phyloP scores from a whole-genome alignment of 2,329 filamentous ascomycete genomes.

The Xylariaceae sp. region DNA sequence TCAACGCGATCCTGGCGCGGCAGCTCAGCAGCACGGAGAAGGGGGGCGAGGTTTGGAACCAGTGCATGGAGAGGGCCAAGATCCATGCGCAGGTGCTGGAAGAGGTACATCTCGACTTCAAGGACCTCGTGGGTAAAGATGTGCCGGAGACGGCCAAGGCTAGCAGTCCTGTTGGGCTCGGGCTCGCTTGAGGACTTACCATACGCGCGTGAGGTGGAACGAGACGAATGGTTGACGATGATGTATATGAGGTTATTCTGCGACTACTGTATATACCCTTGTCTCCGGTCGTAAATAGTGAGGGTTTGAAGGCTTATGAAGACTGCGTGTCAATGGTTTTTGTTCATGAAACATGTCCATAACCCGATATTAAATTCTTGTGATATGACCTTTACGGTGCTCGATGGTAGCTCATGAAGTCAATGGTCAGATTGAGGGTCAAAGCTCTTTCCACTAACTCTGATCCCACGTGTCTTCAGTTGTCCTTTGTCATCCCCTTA shows the following conservation, averaged over 20 bases:
- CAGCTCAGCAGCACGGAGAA: slow-evolving; percentile 84
- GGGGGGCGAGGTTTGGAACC: slow-evolving; percentile 70
- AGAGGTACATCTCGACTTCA: slow-evolving; percentile 88
- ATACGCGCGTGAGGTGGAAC: not conserved
- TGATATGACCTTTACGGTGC: no score
- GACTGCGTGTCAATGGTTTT: no score
- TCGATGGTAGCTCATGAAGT: no score
- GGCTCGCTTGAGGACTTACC: slow-evolving; percentile 33
- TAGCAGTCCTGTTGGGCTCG: slow-evolving; percentile 40
- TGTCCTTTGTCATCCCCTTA: no score
- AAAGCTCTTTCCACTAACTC: no score
- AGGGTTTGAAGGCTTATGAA: no score
- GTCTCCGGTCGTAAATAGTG: no score
- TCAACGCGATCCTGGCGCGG: slow-evolving; percentile 76
- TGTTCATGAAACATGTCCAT: no score
- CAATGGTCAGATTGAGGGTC: no score
- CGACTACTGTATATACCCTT: slow-evolving; percentile 1
- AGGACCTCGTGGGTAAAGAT: slow-evolving; percentile 68
- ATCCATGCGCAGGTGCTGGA: slow-evolving; percentile 75
- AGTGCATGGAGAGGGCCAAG: slow-evolving; percentile 78
- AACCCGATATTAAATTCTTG: no score
- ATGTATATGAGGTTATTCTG: not conserved
- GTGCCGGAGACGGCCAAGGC: slow-evolving; percentile 25
- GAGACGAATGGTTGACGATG: not conserved
- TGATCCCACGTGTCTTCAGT: no score